A percentile compares a stretch with the other conserved stretches of the same genome.
Evolutionary conservation across 371 early-diverging fungal genomes (phyloP).

Genomic region (Astathelohania contejeani): DNA sequence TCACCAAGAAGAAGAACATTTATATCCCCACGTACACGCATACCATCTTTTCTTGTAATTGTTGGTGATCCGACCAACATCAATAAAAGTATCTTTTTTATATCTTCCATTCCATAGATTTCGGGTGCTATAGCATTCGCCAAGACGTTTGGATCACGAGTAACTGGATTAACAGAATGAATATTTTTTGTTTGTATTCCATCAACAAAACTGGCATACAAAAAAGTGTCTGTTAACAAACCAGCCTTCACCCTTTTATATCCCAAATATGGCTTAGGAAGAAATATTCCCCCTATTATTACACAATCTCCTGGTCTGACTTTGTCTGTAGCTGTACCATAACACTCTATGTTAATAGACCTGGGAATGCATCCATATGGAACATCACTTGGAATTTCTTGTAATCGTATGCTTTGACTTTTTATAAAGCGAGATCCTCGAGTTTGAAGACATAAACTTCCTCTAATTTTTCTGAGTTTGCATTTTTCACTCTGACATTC

Average conservation of each 20-base stretch:
- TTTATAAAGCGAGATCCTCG: conserved; percentile 76
- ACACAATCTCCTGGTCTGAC: conserved; percentile 79
- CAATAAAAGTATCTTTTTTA: conserved; percentile 84
- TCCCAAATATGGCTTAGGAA: conserved; percentile 80
- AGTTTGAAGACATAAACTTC: conserved; percentile 74
- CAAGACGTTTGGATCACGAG: background rate
- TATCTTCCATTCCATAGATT: conserved; percentile 84
- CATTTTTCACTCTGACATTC: conserved; percentile 73
- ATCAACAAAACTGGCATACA: conserved; percentile 67
- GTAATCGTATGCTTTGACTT: conserved; percentile 54
- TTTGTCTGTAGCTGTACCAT: conserved; percentile 62
- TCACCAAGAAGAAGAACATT: conserved; percentile 65
- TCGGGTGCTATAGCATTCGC: conserved; percentile 66
- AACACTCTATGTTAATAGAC: conserved; percentile 70
- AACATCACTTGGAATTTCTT: conserved; percentile 67
- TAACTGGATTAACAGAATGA: background rate
- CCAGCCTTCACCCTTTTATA: conserved; percentile 76
- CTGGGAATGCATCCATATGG: conserved; percentile 94
- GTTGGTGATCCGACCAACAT: conserved; percentile 88
- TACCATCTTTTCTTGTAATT: conserved; percentile 75
- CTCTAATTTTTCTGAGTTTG: conserved; percentile 63
- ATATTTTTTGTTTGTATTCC: conserved; percentile 68
- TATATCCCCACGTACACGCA: conserved; percentile 59
- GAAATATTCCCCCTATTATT: conserved; percentile 68
- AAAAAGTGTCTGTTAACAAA: conserved; percentile 76